Evolutionary conservation across 1,284 basidiomycete species (phyloP).

Genomic region (Microbotryum scabiosae): DNA sequence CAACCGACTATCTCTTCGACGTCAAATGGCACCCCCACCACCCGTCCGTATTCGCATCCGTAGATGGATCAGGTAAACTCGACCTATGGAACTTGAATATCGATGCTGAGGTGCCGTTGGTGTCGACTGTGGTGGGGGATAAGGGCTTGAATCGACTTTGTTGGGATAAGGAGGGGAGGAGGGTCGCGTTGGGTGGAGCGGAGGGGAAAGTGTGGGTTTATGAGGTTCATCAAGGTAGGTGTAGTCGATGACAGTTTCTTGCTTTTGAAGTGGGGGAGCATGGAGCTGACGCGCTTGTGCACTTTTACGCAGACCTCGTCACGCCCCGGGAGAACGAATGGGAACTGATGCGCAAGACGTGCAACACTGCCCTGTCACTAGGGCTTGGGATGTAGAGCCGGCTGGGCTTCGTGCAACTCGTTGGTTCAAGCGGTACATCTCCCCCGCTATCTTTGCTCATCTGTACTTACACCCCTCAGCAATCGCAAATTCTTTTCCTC

Average conservation of each 20-base stretch:
- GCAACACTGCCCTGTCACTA: slow-evolving; percentile 10
- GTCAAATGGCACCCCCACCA: slow-evolving; percentile 94
- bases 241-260: neutral
- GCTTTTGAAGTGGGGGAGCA: neutral
- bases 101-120: slow-evolving; percentile 80
- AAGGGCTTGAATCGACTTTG: neutral
- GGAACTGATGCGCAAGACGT: slow-evolving; percentile 26
- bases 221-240: slow-evolving; percentile 51
- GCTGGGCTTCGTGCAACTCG: no score
- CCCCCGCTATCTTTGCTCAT: no score
- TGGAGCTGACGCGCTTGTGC: neutral
- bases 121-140: slow-evolving; percentile 51
- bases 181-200: slow-evolving; percentile 77
- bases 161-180: slow-evolving; percentile 58
- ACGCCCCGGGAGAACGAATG: slow-evolving; percentile 24
- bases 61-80: slow-evolving; percentile 89
- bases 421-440: no score
- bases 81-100: slow-evolving; percentile 93
- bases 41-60: slow-evolving; percentile 85
- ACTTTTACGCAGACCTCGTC: slow-evolving; percentile 10
- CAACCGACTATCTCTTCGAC: slow-evolving; percentile 98
- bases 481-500: no score
- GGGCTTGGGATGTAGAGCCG: no score
- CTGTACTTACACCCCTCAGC: no score
- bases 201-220: slow-evolving; percentile 91